Evolutionary conservation across 2,329 filamentous ascomycete genomes (phyloP).

Genomic region (Alternaria triticimaculans): DNA sequence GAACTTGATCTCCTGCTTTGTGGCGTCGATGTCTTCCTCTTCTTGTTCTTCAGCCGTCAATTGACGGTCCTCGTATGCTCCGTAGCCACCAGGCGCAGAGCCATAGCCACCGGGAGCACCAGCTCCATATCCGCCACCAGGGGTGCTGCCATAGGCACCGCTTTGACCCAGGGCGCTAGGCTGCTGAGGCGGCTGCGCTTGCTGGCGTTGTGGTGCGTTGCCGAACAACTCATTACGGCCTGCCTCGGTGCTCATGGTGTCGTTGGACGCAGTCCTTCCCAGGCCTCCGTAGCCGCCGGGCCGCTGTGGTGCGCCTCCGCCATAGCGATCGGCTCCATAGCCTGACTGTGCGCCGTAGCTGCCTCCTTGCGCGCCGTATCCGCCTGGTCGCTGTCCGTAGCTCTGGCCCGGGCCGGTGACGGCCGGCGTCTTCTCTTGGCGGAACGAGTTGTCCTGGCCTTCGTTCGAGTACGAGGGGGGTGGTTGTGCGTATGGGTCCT

Average conservation of each 20-base stretch:
- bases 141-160: slow-evolving; percentile 29
- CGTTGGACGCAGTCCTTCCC: slow-evolving; percentile 45
- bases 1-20: slow-evolving; percentile 75
- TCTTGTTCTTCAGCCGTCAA: slow-evolving; percentile 81
- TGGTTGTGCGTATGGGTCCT: slow-evolving; percentile 61
- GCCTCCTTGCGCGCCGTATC: slow-evolving; percentile 38
- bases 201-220: slow-evolving; percentile 58
- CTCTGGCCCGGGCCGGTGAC: slow-evolving; percentile 50
- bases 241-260: slow-evolving; percentile 56
- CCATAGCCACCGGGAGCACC: slow-evolving; percentile 29
- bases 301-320: slow-evolving; percentile 47
- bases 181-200: slow-evolving; percentile 51
- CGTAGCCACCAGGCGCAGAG: slow-evolving; percentile 48
- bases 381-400: slow-evolving; percentile 45
- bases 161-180: slow-evolving; percentile 23
- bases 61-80: slow-evolving; percentile 71
- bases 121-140: slow-evolving; percentile 30
- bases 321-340: slow-evolving; percentile 59
- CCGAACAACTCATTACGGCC: slow-evolving; percentile 72
- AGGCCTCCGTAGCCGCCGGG: slow-evolving; percentile 52
- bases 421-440: slow-evolving; percentile 54
- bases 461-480: slow-evolving; percentile 49
- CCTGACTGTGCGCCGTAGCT: slow-evolving; percentile 40
- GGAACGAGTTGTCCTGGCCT: slow-evolving; percentile 39
- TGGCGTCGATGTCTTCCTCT: slow-evolving; percentile 73